A percentile compares a stretch with the other conserved stretches of the same genome.
Evolutionary conservation across 1,284 basidiomycete genomes (phyloP).

Genomic region (Wallemia hederae): DNA sequence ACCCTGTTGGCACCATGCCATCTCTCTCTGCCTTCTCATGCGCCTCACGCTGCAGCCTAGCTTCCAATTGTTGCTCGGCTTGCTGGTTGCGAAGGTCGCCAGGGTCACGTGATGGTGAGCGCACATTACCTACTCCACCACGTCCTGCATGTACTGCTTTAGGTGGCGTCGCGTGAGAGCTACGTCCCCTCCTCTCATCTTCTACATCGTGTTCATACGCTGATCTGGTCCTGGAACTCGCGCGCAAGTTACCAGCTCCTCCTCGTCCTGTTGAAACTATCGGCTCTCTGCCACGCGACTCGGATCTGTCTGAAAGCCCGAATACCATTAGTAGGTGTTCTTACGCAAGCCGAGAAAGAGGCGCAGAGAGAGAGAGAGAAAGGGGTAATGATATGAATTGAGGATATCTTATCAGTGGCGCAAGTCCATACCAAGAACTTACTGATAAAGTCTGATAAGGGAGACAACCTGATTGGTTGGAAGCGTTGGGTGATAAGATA

Average conservation of each 20-base stretch:
- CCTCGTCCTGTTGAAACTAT: slow-evolving; percentile 29
- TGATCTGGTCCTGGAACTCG: slow-evolving; percentile 12
- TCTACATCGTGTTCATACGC: slow-evolving; percentile 20
- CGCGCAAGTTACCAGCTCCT: slow-evolving; percentile 33
- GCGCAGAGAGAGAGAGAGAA: not conserved
- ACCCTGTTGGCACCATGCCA: not conserved
- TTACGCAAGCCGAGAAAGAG: slow-evolving; percentile 8
- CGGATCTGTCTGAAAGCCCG: slow-evolving; percentile 16
- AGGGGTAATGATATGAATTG: not conserved
- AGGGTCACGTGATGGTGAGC: slow-evolving; percentile 32
- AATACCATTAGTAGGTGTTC: slow-evolving; percentile 11
- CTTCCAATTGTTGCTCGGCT: slow-evolving; percentile 1
- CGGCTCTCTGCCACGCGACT: slow-evolving; percentile 13
- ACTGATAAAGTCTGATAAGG: slow-evolving; percentile 7
- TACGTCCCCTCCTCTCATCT: slow-evolving; percentile 15
- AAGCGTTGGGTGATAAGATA: not conserved
- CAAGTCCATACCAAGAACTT: slow-evolving; percentile 12
- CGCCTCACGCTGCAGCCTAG: not conserved
- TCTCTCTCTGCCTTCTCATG: not conserved
- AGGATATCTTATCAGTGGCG: slow-evolving; percentile 18
- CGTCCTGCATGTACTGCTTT: slow-evolving; percentile 30
- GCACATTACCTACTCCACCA: slow-evolving; percentile 47
- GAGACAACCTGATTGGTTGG: not conserved
- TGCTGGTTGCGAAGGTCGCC: slow-evolving; percentile 12
- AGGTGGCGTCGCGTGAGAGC: slow-evolving; percentile 25